phyloP scores from a whole-genome alignment of 1,284 basidiomycete species.

The Entoloma clypeatum region DNA sequence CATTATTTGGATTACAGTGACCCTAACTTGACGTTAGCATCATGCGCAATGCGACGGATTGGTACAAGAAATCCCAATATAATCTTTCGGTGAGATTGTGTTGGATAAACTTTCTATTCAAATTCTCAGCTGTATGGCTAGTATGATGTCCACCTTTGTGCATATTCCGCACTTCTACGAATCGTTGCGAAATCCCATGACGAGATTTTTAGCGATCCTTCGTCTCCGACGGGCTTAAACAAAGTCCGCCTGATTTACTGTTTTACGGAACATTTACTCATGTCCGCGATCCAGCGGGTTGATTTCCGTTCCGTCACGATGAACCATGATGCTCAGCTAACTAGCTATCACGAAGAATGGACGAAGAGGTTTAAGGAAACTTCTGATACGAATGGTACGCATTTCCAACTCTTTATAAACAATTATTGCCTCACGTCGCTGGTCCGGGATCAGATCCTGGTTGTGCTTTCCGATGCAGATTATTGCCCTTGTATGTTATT shows the following conservation, averaged over 20 bases:
- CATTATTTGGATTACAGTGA: background rate
- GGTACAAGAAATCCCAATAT: slow-evolving; percentile 69
- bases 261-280: background rate
- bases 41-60: slow-evolving; percentile 68
- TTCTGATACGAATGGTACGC: slow-evolving; percentile 50
- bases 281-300: slow-evolving; percentile 40
- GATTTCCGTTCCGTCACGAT: slow-evolving; percentile 65
- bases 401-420: background rate
- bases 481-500: slow-evolving; percentile 68
- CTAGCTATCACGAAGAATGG: slow-evolving; percentile 63
- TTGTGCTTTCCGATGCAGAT: slow-evolving; percentile 58
- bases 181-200: slow-evolving; percentile 74
- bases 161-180: slow-evolving; percentile 63
- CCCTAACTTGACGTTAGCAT: slow-evolving; percentile 43
- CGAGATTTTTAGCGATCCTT: slow-evolving; percentile 71
- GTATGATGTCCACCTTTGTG: slow-evolving; percentile 74
- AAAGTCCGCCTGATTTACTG: slow-evolving; percentile 39
- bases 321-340: slow-evolving; percentile 55
- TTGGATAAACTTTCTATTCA: background rate
- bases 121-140: slow-evolving; percentile 23
- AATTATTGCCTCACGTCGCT: background rate
- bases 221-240: slow-evolving; percentile 65
- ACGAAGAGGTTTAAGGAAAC: slow-evolving; percentile 48
- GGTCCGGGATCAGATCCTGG: slow-evolving; percentile 46
- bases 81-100: slow-evolving; percentile 48